Evolutionary conservation across 1,139 yeast genomes (phyloP), one percentile per base, ranked within the genome.

Genomic region (Lodderomyces parapsilosis): DNA sequence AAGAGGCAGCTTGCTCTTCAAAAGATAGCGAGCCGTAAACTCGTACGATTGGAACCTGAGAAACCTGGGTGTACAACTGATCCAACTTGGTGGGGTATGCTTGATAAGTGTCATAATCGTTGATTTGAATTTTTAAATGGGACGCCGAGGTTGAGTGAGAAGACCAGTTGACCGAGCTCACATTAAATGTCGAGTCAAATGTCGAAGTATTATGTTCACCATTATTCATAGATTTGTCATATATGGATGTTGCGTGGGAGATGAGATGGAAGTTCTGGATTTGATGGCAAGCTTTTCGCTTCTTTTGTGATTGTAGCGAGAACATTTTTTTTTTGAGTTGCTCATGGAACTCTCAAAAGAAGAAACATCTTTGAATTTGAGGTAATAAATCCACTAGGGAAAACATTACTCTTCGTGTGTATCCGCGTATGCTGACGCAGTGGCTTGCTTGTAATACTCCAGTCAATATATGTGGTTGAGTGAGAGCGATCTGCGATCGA

Each of bases 31-130:
- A 74, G 0, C 97, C 97, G 61, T 82, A 93, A 0, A 93, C 65
- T 40, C 99, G 66, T 2, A 90, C 66, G 0, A 89, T 68, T 0
- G 98, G 98, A 0, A 86, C 91, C 37, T 75, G 79, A 2, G 63
- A 52, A 13, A 69, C 78, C 11, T 55, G 53, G 13, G 56, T 52
- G 33, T 59, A 58, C 5, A 62, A 52, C 40, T 60, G 61, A 48
- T 73, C 78, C 15, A 73, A 54, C 23, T 54, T 56, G 43, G 63
- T 59, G 6, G 76, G 71, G 3, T 45, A 27, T 10, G 58, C 46
- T 57, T 81, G 88, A 57, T 87, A 89, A 14, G 79, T 68, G 58
- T 89, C 96, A 51, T 75, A 79, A 36, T 76, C 74, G 47, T 78
- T 71, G 33, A 83, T 71, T 53, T 81, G 86, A 9, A 80, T 49